These are phyloP conservation scores for Jamesozyma rosinii DNA, from an alignment of 805 yeast genomes.

Conservation along the genomic window DNA sequence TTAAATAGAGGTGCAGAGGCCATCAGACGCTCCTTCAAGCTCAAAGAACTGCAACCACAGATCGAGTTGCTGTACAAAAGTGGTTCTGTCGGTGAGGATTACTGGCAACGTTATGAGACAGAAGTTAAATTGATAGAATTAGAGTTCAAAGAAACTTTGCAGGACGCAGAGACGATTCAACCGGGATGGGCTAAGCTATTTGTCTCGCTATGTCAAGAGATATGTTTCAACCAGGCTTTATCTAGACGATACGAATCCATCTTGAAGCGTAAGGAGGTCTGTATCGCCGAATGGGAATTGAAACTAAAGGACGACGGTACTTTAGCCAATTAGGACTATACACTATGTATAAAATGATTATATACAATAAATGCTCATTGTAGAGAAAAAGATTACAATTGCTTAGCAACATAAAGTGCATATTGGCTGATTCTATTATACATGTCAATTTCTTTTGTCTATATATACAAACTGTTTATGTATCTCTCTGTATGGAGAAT, in stretches of 20 bases:
- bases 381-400: too few species aligned
- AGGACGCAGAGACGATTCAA: conserved; percentile 63
- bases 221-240: conserved; percentile 85
- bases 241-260: conserved; percentile 54
- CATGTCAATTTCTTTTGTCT: too few species aligned
- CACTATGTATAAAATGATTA: neutral
- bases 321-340: conserved; percentile 13
- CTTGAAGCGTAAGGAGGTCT: conserved; percentile 32
- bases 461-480: too few species aligned
- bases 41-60: conserved; percentile 68
- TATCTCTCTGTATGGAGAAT: too few species aligned
- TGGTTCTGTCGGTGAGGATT: conserved; percentile 87
- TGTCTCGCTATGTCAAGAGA: conserved; percentile 75
- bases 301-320: conserved; percentile 26
- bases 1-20: conserved; percentile 77
- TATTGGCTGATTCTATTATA: too few species aligned
- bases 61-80: conserved; percentile 67
- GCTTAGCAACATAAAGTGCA: too few species aligned
- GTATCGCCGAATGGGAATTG: conserved; percentile 25
- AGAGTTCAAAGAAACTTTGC: conserved; percentile 67
- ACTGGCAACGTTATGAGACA: conserved; percentile 68
- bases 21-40: conserved; percentile 68
- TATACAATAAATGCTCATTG: too few species aligned
- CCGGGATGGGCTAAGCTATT: conserved; percentile 74
- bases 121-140: conserved; percentile 71